Base-by-base conservation (phyloP, 176 grass and related monocot genomes). In the Rhipidocladum racemiflorum region DNA sequence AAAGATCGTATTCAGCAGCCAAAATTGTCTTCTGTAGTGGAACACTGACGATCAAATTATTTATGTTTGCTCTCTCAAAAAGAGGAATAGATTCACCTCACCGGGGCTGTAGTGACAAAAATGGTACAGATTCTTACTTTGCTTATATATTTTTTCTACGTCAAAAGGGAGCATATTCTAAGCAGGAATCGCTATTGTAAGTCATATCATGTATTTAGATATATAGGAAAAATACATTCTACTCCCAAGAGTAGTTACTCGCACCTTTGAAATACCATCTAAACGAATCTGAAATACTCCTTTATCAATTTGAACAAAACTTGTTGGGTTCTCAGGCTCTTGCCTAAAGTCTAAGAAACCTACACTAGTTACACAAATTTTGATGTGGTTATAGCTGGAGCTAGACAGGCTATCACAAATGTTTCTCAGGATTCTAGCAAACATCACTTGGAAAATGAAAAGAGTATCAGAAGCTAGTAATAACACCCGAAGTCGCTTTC, bases 1-100 rank as follows among this genome's bases (percentile, higher is more conserved):
- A 76, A 29, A 70, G 21, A 76, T 81, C 77, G 42, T 68, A 56
- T 69, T 89, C 70, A 36, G 63, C 5, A 45, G 55, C 63, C 77
- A 62, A 45, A 55, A 20, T 48, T 63, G 77, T 76, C 70, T 75
- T 80, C 18, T 75, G 39, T 85, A 67, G 70, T 69, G 61, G 30
- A 61, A 65, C n/a, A n/a, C 25, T 23, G 30, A 49, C 61, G 68
- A 80, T 68, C 29, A 67, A 74, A 89, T n/a, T 70, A 63, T 69
- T 69, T 48, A 44, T 81, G 53, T 23, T n/a, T 80, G 61, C 56
- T 54, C 23, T 68, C 42, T 21, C 32, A 29, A 50, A 48, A 61
- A 62, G 21, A n/a, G 50, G 69, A 35, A 60, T 64, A 50, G 7
- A 76, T 46, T 68, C 29, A 74, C 45, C 40, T 49, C 60, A 8